A percentile compares a stretch with the other conserved stretches of the same genome.
Conservation (phyloP, 1,284 basidiomycete genomes). For the Irpex sp. region DNA sequence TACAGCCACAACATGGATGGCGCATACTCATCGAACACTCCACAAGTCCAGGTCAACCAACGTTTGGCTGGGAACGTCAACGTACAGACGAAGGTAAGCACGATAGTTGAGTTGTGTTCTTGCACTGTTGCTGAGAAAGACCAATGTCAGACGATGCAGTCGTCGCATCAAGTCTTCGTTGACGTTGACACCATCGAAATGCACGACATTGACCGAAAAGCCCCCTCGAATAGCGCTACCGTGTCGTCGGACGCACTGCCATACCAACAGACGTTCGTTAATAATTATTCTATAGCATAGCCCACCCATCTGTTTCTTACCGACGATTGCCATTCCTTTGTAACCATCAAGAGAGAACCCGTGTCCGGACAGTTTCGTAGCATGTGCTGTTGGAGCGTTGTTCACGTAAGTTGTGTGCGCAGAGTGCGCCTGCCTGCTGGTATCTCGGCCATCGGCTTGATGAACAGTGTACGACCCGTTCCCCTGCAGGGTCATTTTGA, state of each 20-base stretch:
- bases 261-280: not conserved
- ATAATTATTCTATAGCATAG: not conserved
- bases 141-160: not conserved
- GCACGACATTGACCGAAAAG: not conserved
- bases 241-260: not conserved
- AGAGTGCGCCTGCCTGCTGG: not conserved
- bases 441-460: not conserved
- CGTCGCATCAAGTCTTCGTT: not conserved
- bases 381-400: not conserved
- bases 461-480: not conserved
- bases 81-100: not conserved
- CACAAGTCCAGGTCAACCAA: not conserved
- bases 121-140: not conserved
- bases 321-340: not conserved
- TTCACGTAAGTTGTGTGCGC: not conserved
- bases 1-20: not conserved
- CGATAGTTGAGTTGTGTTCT: not conserved
- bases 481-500: not conserved
- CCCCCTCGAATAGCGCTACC: not conserved
- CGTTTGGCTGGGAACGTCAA: not conserved
- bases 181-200: conserved; percentile 1
- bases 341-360: not conserved
- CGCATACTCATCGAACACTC: not conserved
- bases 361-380: not conserved
- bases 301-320: not conserved